Conservation (phyloP, 805 yeast species). For the Candida tammaniensis region DNA sequence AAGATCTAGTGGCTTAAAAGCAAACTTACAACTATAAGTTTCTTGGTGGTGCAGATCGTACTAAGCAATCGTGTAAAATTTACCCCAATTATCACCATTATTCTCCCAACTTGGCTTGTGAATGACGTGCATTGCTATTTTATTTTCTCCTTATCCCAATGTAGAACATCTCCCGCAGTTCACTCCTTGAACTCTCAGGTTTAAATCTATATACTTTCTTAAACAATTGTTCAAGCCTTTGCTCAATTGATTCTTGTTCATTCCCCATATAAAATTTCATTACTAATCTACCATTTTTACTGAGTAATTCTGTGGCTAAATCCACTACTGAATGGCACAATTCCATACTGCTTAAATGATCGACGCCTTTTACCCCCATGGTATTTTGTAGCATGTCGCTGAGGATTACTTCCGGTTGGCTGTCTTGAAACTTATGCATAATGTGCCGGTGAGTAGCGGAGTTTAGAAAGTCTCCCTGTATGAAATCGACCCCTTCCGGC, state of each 20-base stretch:
- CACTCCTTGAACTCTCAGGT: conserved; percentile 77
- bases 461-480: conserved; percentile 40
- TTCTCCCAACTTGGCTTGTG: too few relatives aligned
- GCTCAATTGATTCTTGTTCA: conserved; percentile 67
- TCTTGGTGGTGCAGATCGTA: too few relatives aligned
- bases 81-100: too few relatives aligned
- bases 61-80: too few relatives aligned
- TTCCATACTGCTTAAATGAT: conserved; percentile 84
- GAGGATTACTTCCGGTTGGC: conserved; percentile 45
- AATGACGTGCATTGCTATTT: too few relatives aligned
- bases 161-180: conserved; percentile 81
- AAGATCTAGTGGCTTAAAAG: too few relatives aligned
- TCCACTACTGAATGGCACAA: conserved; percentile 88
- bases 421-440: conserved; percentile 44
- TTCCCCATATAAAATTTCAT: conserved; percentile 85
- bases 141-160: conserved; percentile 61
- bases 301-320: conserved; percentile 67
- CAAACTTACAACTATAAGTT: too few relatives aligned
- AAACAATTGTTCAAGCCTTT: conserved; percentile 57
- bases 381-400: conserved; percentile 93
- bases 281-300: conserved; percentile 67
- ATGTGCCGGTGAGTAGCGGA: conserved; percentile 55
- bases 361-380: conserved; percentile 74
- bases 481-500: conserved; percentile 33
- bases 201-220: conserved; percentile 64